Evolutionary conservation across 2,329 filamentous ascomycete genomes (phyloP).

Genomic region (Didymellaceae sp.): DNA sequence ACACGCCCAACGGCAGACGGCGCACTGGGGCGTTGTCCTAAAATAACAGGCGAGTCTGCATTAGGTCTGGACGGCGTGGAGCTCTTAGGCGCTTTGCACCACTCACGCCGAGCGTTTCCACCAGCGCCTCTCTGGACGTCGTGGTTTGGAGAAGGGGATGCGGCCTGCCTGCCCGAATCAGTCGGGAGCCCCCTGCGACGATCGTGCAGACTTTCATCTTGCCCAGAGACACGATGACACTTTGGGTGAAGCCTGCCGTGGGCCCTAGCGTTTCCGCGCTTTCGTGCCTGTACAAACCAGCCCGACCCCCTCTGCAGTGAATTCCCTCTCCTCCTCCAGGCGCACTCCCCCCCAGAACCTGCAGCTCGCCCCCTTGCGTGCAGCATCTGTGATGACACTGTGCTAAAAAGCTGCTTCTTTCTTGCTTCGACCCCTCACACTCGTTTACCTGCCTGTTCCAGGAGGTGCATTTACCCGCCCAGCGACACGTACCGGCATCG

Average conservation of each 20-base stretch:
- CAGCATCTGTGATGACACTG: conserved; percentile 25
- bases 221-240: conserved; percentile 13
- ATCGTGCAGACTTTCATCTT: conserved; percentile 22
- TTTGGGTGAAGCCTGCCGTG: conserved; percentile 12
- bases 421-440: conserved; percentile 29
- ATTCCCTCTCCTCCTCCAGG: conserved; percentile 20
- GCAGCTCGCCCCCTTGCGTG: conserved; percentile 30
- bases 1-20: conserved; percentile 30
- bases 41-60: conserved; percentile 30
- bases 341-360: conserved; percentile 24
- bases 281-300: conserved; percentile 34
- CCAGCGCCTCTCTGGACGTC: conserved; percentile 11
- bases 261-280: conserved; percentile 25
- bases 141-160: conserved; percentile 17
- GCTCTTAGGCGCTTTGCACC: conserved; percentile 11
- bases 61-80: conserved; percentile 12
- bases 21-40: conserved; percentile 26
- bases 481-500: background rate
- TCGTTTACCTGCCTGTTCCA: conserved; percentile 30
- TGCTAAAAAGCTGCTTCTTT: conserved; percentile 23
- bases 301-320: conserved; percentile 22
- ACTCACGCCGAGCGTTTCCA: conserved; percentile 10
- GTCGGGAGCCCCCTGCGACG: conserved; percentile 28
- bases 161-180: conserved; percentile 23
- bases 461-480: conserved; percentile 12